A percentile compares a stretch with the other conserved stretches of the same genome.
Conservation (phyloP, 1,284 basidiomycete genomes). For the Ceratobasidium sp. region DNA sequence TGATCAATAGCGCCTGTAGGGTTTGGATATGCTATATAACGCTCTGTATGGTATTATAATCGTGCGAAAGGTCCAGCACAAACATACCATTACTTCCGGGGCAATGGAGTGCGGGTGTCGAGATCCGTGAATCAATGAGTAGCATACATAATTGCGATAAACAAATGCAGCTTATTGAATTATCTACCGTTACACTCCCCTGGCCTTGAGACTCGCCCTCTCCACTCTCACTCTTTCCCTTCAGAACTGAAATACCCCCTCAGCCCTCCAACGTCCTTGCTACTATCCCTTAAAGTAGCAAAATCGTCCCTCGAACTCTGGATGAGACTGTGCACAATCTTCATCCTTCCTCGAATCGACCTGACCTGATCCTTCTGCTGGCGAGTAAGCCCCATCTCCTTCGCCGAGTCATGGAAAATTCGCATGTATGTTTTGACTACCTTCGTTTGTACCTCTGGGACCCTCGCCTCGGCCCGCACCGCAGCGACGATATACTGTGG, state of each 20-base stretch:
- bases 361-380: not conserved
- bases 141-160: too few species aligned
- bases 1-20: too few species aligned
- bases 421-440: not conserved
- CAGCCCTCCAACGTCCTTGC: not conserved
- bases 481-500: not conserved
- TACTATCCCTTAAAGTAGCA: not conserved
- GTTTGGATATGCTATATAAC: too few species aligned
- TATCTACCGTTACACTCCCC: too few species aligned
- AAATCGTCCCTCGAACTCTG: conserved; percentile 7
- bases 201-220: too few species aligned
- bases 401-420: not conserved
- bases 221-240: not conserved
- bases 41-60: too few species aligned
- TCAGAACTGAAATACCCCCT: not conserved
- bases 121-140: too few species aligned
- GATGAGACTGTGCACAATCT: not conserved
- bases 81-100: too few species aligned
- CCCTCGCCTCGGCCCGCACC: not conserved
- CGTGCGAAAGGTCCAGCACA: too few species aligned
- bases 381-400: not conserved
- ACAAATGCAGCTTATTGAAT: too few species aligned
- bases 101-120: too few species aligned
- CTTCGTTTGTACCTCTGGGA: conserved; percentile 14
- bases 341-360: conserved; percentile 4